Conservation (phyloP, 768 basidiomycete species). For the Nidularia sp. region DNA sequence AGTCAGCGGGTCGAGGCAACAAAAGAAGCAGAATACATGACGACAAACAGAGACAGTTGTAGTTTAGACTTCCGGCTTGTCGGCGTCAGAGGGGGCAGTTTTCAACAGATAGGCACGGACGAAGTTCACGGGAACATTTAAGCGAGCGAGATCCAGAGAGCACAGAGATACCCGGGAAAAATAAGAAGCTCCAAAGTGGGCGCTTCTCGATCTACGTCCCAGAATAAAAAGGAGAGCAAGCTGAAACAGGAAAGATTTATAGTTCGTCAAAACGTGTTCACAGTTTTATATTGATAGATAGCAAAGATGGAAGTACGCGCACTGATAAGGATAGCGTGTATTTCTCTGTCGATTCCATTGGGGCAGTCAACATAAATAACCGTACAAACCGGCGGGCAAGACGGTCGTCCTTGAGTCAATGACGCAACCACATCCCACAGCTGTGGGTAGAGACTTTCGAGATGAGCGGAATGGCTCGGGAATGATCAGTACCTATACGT, state of each 20-base stretch:
- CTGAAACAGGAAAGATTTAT: background rate
- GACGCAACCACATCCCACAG: no score
- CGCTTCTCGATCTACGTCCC: background rate
- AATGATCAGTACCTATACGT: background rate
- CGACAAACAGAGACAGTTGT: background rate
- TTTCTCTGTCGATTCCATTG: no score
- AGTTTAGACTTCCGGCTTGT: background rate
- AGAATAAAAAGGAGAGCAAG: background rate
- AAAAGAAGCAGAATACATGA: background rate
- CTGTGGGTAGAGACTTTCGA: no score
- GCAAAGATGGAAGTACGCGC: background rate
- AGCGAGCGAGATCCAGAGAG: background rate
- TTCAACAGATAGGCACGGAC: background rate
- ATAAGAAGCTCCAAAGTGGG: background rate
- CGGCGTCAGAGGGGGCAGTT: background rate
- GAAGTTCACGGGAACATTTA: background rate
- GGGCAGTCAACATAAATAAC: no score
- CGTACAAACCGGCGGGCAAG: no score
- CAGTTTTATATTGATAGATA: background rate
- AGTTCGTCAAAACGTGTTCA: background rate
- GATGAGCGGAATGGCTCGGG: no score
- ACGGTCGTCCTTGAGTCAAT: no score
- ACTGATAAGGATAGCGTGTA: background rate
- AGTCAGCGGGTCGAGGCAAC: no score
- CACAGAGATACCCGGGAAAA: background rate